Conservation (phyloP, 2,329 filamentous ascomycete species). For the Zymoseptoria brevis region DNA sequence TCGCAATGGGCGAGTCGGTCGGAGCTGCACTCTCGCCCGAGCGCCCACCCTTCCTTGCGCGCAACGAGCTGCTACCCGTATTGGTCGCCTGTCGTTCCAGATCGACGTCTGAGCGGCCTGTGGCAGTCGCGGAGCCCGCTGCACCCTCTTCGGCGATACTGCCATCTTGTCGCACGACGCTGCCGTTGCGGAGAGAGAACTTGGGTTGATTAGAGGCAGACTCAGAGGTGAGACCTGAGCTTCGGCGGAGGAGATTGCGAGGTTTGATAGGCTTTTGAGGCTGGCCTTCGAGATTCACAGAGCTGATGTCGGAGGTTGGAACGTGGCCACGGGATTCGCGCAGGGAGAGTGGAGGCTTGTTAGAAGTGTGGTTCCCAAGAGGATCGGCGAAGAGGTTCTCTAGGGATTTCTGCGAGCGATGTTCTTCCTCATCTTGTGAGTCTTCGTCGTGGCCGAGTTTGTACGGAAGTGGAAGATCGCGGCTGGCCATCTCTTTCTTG, state of each 20-base stretch:
- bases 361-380: background rate
- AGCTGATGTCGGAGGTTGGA: background rate
- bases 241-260: background rate
- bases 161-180: background rate
- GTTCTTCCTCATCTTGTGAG: background rate
- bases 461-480: conserved; percentile 14
- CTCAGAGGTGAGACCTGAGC: background rate
- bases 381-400: background rate
- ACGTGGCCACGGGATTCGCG: background rate
- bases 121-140: background rate
- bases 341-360: background rate
- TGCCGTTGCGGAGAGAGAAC: background rate
- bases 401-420: background rate
- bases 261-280: background rate
- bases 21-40: background rate
- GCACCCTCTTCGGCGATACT: background rate
- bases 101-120: background rate
- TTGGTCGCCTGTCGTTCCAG: background rate
- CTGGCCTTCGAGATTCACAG: background rate
- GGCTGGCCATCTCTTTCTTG: conserved; percentile 24
- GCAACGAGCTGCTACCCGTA: background rate
- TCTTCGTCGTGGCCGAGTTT: conserved; percentile 6
- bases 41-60: background rate
- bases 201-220: background rate
- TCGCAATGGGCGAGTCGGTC: conserved; percentile 7